Evolutionary conservation across 768 basidiomycete species (phyloP).

Genomic region (Tephrocybe sp.): DNA sequence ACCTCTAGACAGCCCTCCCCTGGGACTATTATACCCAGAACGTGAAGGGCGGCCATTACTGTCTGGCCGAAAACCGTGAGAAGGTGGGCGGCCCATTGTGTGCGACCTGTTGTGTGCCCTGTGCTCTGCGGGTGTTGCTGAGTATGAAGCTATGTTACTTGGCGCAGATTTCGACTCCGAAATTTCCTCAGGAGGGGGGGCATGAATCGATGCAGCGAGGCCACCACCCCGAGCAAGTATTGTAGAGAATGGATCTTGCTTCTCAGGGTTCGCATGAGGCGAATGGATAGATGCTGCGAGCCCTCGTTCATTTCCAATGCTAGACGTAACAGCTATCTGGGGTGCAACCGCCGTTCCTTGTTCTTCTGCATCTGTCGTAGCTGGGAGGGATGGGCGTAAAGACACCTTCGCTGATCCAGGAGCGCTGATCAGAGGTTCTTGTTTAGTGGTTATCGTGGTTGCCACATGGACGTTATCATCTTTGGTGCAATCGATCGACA

Average conservation of each 20-base stretch:
- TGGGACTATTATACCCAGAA: slow-evolving; percentile 43
- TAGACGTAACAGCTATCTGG: not conserved
- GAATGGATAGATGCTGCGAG: slow-evolving; percentile 19
- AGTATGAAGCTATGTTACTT: slow-evolving; percentile 28
- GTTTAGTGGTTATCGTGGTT: slow-evolving; percentile 10
- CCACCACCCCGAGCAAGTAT: slow-evolving; percentile 23
- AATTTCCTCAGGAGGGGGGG: slow-evolving; percentile 32
- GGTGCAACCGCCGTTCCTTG: not conserved
- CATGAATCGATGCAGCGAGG: slow-evolving; percentile 55
- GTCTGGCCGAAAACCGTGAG: slow-evolving; percentile 28
- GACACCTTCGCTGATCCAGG: slow-evolving; percentile 11
- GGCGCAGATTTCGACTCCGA: slow-evolving; percentile 41
- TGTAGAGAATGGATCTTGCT: slow-evolving; percentile 9
- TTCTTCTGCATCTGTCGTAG: slow-evolving; percentile 6
- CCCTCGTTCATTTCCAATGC: slow-evolving; percentile 16
- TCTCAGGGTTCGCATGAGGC: slow-evolving; percentile 8
- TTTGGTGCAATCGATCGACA: slow-evolving; percentile 5
- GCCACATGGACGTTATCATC: not conserved
- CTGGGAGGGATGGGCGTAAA: slow-evolving; percentile 18
- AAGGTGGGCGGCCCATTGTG: slow-evolving; percentile 46
- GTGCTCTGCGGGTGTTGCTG: slow-evolving; percentile 25
- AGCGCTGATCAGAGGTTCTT: slow-evolving; percentile 11
- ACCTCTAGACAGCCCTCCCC: slow-evolving; percentile 28
- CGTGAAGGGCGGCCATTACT: slow-evolving; percentile 31
- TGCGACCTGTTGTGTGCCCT: slow-evolving; percentile 53